Conservation (phyloP, 2,329 filamentous ascomycete species). For the Stagonosporopsis tanaceti region DNA sequence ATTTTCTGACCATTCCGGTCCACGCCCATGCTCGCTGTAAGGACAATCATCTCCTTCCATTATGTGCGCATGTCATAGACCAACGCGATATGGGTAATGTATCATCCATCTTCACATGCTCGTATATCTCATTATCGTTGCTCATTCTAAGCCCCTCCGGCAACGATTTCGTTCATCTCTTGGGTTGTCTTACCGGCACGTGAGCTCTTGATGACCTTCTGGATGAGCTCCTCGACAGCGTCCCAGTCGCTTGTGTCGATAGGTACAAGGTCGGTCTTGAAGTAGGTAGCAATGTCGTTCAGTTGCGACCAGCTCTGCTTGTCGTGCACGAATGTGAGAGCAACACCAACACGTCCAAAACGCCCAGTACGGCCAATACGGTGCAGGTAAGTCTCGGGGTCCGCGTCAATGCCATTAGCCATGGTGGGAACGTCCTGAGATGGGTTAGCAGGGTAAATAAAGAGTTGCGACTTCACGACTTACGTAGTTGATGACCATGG, state of each 20-base stretch:
- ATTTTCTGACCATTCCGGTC: constrained; percentile 7
- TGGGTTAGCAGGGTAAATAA: constrained; percentile 20
- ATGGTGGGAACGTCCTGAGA: constrained; percentile 63
- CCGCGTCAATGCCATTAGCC: constrained; percentile 70
- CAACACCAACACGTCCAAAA: constrained; percentile 95
- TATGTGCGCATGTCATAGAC: not conserved
- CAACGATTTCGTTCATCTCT: constrained; percentile 42
- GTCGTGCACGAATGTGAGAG: constrained; percentile 93
- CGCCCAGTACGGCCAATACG: constrained; percentile 96
- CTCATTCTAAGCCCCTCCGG: constrained; percentile 6
- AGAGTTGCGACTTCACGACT: constrained; percentile 4
- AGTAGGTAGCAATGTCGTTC: constrained; percentile 79
- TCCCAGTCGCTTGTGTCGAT: constrained; percentile 92
- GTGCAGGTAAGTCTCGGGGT: constrained; percentile 96
- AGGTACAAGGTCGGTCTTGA: constrained; percentile 80
- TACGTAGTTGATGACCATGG: constrained; percentile 97
- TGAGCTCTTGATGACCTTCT: constrained; percentile 63
- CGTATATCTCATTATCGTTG: not conserved
- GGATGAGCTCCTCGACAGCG: constrained; percentile 81
- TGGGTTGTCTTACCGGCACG: constrained; percentile 51
- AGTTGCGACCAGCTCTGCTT: constrained; percentile 81
- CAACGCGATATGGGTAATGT: not conserved
- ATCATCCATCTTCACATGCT: constrained; percentile 2
- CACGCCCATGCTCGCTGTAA: constrained; percentile 17
- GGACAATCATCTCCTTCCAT: constrained; percentile 1